Conservation (phyloP, 495 filamentous ascomycete genomes). For the Lasiosphaeria miniovina region DNA sequence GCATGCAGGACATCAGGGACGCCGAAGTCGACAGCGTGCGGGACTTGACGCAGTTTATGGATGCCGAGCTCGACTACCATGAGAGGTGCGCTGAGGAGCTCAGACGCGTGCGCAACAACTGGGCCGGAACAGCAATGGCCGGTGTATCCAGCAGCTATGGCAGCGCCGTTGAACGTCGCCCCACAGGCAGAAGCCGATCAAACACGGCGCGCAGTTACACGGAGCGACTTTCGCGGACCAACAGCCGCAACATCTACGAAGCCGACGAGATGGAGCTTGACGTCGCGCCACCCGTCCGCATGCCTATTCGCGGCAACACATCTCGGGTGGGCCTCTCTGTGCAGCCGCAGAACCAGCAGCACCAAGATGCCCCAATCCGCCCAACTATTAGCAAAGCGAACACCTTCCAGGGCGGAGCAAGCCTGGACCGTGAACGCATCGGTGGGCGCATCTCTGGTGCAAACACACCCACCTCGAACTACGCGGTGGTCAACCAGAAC, state of each 20-base stretch:
- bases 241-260: slow-evolving; percentile 33
- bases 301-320: slow-evolving; percentile 57
- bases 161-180: slow-evolving; percentile 25
- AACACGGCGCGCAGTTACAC: slow-evolving; percentile 45
- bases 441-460: slow-evolving; percentile 23
- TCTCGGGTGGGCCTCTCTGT: slow-evolving; percentile 41
- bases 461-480: slow-evolving; percentile 24
- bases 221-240: slow-evolving; percentile 40
- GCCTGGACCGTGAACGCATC: slow-evolving; percentile 27
- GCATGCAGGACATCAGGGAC: slow-evolving; percentile 97
- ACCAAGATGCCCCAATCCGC: slow-evolving; percentile 36
- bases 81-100: slow-evolving; percentile 80
- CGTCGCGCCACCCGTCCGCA: slow-evolving; percentile 44
- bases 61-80: slow-evolving; percentile 88
- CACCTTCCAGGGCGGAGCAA: slow-evolving; percentile 37
- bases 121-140: slow-evolving; percentile 26
- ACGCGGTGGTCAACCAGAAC: slow-evolving; percentile 25
- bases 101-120: slow-evolving; percentile 48
- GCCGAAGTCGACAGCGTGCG: slow-evolving; percentile 79
- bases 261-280: slow-evolving; percentile 34
- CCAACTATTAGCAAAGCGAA: slow-evolving; percentile 37
- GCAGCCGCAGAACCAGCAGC: slow-evolving; percentile 29
- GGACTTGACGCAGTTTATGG: slow-evolving; percentile 78
- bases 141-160: slow-evolving; percentile 15
- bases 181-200: slow-evolving; percentile 41